A percentile compares a stretch with the other conserved stretches of the same genome.
Conservation (phyloP, 306 rosid species). For the Sicyos baderoa region DNA sequence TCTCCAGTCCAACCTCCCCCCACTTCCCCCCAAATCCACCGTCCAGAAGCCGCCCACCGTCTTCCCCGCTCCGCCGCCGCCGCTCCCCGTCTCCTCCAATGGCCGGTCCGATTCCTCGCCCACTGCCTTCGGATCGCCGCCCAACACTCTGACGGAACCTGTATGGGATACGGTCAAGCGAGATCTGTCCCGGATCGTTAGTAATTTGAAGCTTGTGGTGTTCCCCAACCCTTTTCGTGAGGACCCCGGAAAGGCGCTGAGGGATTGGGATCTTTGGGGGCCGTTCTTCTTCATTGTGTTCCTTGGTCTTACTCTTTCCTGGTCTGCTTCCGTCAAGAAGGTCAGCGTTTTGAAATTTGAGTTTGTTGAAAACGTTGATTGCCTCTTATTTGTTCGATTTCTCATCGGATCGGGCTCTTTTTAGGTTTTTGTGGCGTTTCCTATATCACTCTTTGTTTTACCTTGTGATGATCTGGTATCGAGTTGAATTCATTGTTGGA, state of each 20-base stretch:
- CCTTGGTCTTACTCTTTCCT: conserved; percentile 76
- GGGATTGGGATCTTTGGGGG: conserved; percentile 99
- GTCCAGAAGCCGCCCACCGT: conserved; percentile 31
- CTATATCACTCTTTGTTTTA: background rate
- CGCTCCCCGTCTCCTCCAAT: conserved; percentile 29
- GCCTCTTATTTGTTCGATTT: background rate
- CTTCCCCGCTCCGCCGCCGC: conserved; percentile 29
- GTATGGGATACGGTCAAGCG: conserved; percentile 94
- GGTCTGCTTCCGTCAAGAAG: conserved; percentile 99
- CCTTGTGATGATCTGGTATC: background rate
- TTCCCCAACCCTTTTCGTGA: conserved; percentile 90
- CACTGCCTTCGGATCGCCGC: conserved; percentile 61
- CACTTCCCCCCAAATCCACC: conserved; percentile 18
- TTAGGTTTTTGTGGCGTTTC: background rate
- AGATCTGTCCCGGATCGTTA: conserved; percentile 87
- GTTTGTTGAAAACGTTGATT: background rate
- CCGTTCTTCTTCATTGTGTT: conserved; percentile 97
- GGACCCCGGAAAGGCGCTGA: conserved; percentile 88
- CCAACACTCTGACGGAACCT: conserved; percentile 88
- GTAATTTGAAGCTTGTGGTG: conserved; percentile 90
- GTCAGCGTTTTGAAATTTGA: conserved; percentile 24
- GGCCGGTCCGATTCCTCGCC: conserved; percentile 25
- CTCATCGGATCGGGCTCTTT: background rate
- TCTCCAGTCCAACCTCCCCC: conserved; percentile 34
- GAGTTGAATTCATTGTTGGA: conserved; percentile 1